Evolutionary conservation across 495 filamentous ascomycete genomes (phyloP).

Genomic region (Penicillium soppii): DNA sequence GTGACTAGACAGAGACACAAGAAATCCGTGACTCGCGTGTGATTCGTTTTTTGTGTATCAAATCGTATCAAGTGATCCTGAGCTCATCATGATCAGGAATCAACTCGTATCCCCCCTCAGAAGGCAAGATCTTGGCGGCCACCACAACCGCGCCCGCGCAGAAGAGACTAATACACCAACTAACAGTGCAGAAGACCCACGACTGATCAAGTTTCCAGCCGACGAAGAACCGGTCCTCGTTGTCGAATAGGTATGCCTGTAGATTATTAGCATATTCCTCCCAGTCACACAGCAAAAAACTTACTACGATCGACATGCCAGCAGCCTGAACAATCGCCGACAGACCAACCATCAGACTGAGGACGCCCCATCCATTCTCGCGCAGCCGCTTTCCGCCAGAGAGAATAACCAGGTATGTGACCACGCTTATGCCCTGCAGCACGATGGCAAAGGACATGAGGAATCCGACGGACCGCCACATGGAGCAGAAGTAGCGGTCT

Average conservation of each 20-base stretch:
- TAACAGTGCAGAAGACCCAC: constrained; percentile 74
- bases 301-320: constrained; percentile 77
- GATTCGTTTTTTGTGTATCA: background rate
- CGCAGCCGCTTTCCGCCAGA: constrained; percentile 73
- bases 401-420: constrained; percentile 72
- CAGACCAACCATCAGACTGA: constrained; percentile 61
- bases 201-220: constrained; percentile 81
- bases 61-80: constrained; percentile 5
- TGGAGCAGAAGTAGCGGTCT: constrained; percentile 79
- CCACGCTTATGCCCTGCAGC: constrained; percentile 69
- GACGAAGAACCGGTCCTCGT: constrained; percentile 80
- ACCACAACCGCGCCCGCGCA: constrained; percentile 60
- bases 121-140: constrained; percentile 65
- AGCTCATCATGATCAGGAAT: constrained; percentile 50
- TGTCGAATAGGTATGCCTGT: constrained; percentile 79
- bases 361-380: constrained; percentile 73
- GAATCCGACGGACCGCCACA: constrained; percentile 88
- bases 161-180: constrained; percentile 64
- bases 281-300: constrained; percentile 26
- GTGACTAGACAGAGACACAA: background rate
- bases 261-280: background rate
- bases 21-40: background rate
- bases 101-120: constrained; percentile 83
- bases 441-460: constrained; percentile 80
- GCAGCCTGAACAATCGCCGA: constrained; percentile 63